phyloP scores from a whole-genome alignment of 441 rosid species.

The Kokia cookei region DNA sequence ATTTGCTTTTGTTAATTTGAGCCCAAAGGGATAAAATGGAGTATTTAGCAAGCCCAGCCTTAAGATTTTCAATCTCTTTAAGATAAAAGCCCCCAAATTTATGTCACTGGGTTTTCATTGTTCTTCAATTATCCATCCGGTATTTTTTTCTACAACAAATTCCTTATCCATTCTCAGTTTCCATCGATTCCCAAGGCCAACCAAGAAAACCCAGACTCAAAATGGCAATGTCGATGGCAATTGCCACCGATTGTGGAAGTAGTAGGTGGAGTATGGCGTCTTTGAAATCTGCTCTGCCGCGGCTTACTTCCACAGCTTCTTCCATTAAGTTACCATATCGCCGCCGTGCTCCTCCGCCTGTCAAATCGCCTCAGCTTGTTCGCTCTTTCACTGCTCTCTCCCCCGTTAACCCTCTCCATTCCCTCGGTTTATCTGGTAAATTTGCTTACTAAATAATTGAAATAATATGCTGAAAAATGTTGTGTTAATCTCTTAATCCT shows the following conservation, averaged over 20 bases:
- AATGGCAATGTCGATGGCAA: background rate
- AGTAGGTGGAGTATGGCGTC: constrained; percentile 59
- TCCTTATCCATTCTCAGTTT: background rate
- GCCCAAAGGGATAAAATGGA: background rate
- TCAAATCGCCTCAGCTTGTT: constrained; percentile 18
- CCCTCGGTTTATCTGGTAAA: constrained; percentile 53
- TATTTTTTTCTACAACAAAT: background rate
- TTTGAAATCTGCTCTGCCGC: constrained; percentile 54
- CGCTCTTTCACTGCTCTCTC: constrained; percentile 55
- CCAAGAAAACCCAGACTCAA: background rate
- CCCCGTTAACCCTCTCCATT: constrained; percentile 49
- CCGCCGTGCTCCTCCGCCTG: constrained; percentile 11
- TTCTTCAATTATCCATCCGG: background rate
- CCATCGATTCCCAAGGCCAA: background rate
- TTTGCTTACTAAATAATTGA: background rate
- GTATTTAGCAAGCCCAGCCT: background rate
- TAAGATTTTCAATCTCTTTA: background rate
- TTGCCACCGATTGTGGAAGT: background rate
- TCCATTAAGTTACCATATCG: constrained; percentile 20
- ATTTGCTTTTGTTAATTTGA: background rate
- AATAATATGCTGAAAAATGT: background rate
- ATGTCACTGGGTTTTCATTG: too few species aligned
- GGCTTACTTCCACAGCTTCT: constrained; percentile 7
- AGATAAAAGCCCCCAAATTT: background rate
- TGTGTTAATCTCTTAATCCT: background rate